A percentile compares a stretch with the other conserved stretches of the same genome.
phyloP scores from a whole-genome alignment of 768 basidiomycete genomes.

The Suillus discolor region DNA sequence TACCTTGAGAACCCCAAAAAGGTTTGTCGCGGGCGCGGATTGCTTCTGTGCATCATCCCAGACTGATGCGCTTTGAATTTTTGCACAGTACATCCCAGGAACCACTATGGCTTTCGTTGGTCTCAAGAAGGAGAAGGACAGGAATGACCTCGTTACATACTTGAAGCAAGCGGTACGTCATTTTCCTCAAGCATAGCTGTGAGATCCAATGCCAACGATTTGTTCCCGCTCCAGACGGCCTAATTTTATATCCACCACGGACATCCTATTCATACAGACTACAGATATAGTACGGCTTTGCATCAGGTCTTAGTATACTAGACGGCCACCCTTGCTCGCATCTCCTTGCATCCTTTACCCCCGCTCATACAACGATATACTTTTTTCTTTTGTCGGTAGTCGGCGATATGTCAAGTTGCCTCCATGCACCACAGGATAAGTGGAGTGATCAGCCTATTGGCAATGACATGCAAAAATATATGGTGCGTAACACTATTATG shows the following conservation, averaged over 20 bases:
- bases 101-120: conserved; percentile 99
- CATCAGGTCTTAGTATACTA: conserved; percentile 37
- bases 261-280: conserved; percentile 22
- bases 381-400: background rate
- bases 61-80: background rate
- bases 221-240: conserved; percentile 22
- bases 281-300: conserved; percentile 26
- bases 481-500: background rate
- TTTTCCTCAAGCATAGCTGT: background rate
- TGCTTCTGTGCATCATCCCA: background rate
- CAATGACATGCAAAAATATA: background rate
- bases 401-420: background rate
- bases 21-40: conserved; percentile 42
- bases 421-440: background rate
- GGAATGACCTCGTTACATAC: conserved; percentile 89
- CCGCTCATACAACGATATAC: conserved; percentile 32
- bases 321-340: conserved; percentile 30
- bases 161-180: conserved; percentile 72
- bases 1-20: conserved; percentile 98
- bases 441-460: background rate
- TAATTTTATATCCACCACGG: conserved; percentile 25
- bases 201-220: conserved; percentile 4
- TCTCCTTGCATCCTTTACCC: conserved; percentile 23
- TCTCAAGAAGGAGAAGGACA: conserved; percentile 98
- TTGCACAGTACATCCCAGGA: conserved; percentile 82